Evolutionary conservation across 257 asterid species (phyloP), one percentile per base, ranked within the genome.

Genomic region (Penstemon barbatus): DNA sequence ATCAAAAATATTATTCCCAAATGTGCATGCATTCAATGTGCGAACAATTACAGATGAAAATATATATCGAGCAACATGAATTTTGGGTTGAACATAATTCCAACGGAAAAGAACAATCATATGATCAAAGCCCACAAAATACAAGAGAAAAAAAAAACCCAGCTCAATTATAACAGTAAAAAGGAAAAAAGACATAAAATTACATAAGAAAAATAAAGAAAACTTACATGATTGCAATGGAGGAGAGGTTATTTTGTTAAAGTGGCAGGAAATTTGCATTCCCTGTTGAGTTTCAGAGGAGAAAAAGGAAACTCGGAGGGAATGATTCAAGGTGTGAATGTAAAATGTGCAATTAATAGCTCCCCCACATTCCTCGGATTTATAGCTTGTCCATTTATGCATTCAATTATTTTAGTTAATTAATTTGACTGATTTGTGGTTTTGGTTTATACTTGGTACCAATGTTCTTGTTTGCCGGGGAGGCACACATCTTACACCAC

Each of bases 171-270:
- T 40, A 18, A 55, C 15, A 45, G 39, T 10, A 38, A 10, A 10
- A 8, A 1, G 58, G 10, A 37, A 57, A 18, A 37, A 5, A 68
- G 60, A 5, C 1, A 44, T 25, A 8, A 55, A 41, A 50, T 57
- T 4, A 18, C 36, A 19, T 19, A n/a, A n/a, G 7, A 62, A 41
- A 6, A 51, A 50, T 4, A 5, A 6, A 2, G 6, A 8, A 36
- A 25, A 71, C 78, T 64, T 45, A 82, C 84, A 71, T 49, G 68
- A 62, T 51, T 40, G 51, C 9, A 71, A 54, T 51, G 69, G 64
- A 6, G 54, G n/a, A 49, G 13, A 49, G 11, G 54, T 49, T 49
- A 15, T 72, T 53, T 53, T 40, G 65, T 53, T 53, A 36, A 64
- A 57, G 46, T 54, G 75, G 60, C 2, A 61, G 63, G 75, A 68